Base-by-base conservation (phyloP, 768 basidiomycete genomes). In the Lentinus brumalis region DNA sequence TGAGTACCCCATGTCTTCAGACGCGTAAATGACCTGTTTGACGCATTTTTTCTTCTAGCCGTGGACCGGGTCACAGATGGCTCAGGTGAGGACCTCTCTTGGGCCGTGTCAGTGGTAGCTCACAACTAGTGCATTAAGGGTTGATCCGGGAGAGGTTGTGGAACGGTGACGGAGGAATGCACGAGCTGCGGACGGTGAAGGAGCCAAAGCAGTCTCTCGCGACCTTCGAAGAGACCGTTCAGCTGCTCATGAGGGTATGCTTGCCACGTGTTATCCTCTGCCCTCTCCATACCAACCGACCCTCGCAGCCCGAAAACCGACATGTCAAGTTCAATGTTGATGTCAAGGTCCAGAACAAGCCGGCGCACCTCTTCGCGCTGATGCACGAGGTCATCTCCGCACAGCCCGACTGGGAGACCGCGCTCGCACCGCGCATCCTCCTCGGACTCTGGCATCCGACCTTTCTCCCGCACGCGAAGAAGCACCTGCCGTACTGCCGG, bases 341-440 rank as follows among this genome's bases (percentile, higher is more conserved):
- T 72, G 92, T 97, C 71, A 99, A 99, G 76, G 83, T 89, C 30
- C 87, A 94, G 70, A 98, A 98, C 71, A 86, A 95, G 70, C 94
- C 96, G 0, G 86, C 86, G 57, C 84, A 83, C n/a, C 81, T 96
- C 35, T 97, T 96, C 77, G 71, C 75, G 26, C 77, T 95, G 45
- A 93, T 97, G 86, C 82, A 91, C 75, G 73, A 75, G 42, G 78
- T 82, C 59, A 86, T 96, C 60, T 78, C 83, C 14, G 67, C 79
- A 7, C 84, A 94, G 61, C 78, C 83, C 1, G 78, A 83, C 32
- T 96, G 89, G 90, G 83, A 93, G 74, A 86, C 83, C 8, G 72
- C 67, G 41, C 85, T 96, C 53, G 92, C 89, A 1, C 93, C 92
- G 0, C 83, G 94, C 16, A 85, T 94, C 68, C 75, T 94, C 8